Evolutionary conservation across 2,329 filamentous ascomycete species (phyloP), one percentile per base, ranked within the genome.

Genomic region (Botryotinia globosa): DNA sequence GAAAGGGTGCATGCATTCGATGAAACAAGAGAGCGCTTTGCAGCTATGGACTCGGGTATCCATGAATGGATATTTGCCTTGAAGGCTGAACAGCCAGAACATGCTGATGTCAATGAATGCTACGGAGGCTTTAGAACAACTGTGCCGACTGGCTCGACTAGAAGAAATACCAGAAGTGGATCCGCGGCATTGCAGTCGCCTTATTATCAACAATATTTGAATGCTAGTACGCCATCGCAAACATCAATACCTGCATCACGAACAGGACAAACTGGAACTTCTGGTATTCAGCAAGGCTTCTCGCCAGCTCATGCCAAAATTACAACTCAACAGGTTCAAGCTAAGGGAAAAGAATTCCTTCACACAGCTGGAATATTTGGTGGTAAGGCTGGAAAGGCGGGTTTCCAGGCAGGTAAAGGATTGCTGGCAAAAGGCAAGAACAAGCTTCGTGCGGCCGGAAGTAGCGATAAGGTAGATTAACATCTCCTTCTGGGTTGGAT

Each of bases 341-440:
- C 90, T 56, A 95, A 94, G 84, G 91, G 94, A 81, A 98, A 97
- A 84, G 94, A 97, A 78, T 84, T 98, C 42, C 87, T 98, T 80
- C 92, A 96, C 76, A 91, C 91, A 34, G 94, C 94, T 71, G 94
- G 93, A 70, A 84, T 89, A 29, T 84, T 91, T 73, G 88, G 90
- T 74, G 89, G 89, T 37, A 91, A 91, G 79, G 90, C 89, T 45
- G 87, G 88, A 75, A 94, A 93, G 80, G 93, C 94, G 73, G 65
- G 65, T 32, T 68, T 68, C 48, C 65, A 93, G 80, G 93, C 94
- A 58, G 94, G 94, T 66, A 97, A 97, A 84, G 95, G 94, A 69
- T 83, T 98, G 76, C 91, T 98, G 81, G 94, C 92, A 76, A 97
- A 97, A 84, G 93, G 94, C 77, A 95, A 92, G 84, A 95, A 88